Evolutionary conservation across 2,329 filamentous ascomycete genomes (phyloP), one percentile per base, ranked within the genome.

Genomic region (Colletotrichum cereale): DNA sequence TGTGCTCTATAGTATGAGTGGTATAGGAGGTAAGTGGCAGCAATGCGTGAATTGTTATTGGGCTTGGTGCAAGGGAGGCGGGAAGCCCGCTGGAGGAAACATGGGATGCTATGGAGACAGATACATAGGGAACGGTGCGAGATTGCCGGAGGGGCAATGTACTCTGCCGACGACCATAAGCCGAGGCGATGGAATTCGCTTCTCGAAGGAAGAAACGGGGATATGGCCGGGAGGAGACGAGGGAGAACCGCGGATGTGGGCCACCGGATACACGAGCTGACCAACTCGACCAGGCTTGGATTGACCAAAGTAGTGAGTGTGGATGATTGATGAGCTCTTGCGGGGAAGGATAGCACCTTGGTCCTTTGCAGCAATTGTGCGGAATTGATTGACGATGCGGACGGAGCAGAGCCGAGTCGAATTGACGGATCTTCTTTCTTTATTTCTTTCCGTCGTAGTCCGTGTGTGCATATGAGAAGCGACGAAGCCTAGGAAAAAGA

Each of bases 181-280:
- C 58, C 58, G 65, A 72, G 58, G 56, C 11, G 58, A 56, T 42
- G 47, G 65, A 60, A 64, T 48, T 34, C 40, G 69, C 62, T 72
- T 72, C 69, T 61, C 62, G 69, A 72, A 71, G 69, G 65, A 68
- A 69, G 69, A 72, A 72, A 63, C 60, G 69, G 69, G 52, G 65
- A 53, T 44, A 50, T 40, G 56, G 47, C 55, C 44, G 26, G 56
- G 64, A 62, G 26, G 31, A 48, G n/a, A 44, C 26, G 36, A n/a
- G 21, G 21, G 29, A 66, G 62, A 53, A 58, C 53, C 64, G 44
- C 38, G 60, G 60, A 62, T 31, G 29, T 38, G 58, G 56, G 64
- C 34, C 47, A 29, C 26, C 26, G 44, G 36, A 48, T 53, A 42
- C 64, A 62, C 14, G 40, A 29, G 56, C 57, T 56, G 57, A 56